Base-by-base conservation (phyloP, 2,329 filamentous ascomycete genomes). In the Alternaria gaisen region DNA sequence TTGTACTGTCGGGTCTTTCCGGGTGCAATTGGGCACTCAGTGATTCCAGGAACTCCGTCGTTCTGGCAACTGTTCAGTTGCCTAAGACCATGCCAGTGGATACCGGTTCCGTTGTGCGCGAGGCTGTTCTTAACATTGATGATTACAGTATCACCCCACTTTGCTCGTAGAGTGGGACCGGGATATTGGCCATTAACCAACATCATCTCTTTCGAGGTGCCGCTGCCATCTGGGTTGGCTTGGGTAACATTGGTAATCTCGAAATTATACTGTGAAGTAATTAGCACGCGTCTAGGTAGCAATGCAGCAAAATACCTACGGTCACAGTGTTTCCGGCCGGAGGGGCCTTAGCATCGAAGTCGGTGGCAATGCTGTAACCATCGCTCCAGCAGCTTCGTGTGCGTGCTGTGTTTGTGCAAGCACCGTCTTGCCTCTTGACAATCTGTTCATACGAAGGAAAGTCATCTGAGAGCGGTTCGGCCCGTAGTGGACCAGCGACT, bases 1-100 rank as follows among this genome's bases (percentile, higher is more conserved):
- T 74, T 83, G 76, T 91, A 91, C 2, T 84, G 87, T 44, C 83
- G 81, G 1, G 80, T 80, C 6, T 83, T 75, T 0, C 85, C 86
- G 0, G 90, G 89, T 4, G 88, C 81, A 61, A 91, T 87, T 1
- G 90, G 89, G 65, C 90, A 92, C 74, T 92, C 88, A 26, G 60
- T 66, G 26, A 69, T 52, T 44, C 82, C 83, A 28, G 78, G 78
- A 4, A 88, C 86, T 55, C 88, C 88, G 65, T 90, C 88, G 53
- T 85, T 80, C 58, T 84, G 78, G 68, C 77, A 66, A 69, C 70
- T 64, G 57, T 74, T 72, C 40, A 73, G 53, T 51, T 75, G 72
- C 36, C 81, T 74, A 26, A 85, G 71, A 32, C 84, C 84, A 61
- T 86, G 84, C 80, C 81, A 85, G 63, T 85, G 83, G 18, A 85